Evolutionary conservation across 257 asterid genomes (phyloP).

Genomic region (Rubia yunnanensis): DNA sequence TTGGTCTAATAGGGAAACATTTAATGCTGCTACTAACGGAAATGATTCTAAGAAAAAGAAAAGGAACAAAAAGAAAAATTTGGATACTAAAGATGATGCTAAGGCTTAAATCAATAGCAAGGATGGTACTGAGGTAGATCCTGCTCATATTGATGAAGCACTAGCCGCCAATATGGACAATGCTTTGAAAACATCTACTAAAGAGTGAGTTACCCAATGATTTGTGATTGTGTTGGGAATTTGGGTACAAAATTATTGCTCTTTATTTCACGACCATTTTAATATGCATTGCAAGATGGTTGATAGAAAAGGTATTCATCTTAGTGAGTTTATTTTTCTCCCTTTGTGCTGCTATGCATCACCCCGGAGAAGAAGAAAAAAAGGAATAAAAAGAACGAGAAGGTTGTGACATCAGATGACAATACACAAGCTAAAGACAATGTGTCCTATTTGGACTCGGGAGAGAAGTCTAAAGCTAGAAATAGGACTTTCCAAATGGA

Average conservation of each 20-base stretch:
- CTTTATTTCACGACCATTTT: not conserved
- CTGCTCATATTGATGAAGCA: slow-evolving; percentile 21
- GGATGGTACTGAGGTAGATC: slow-evolving; percentile 4
- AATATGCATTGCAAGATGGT: not conserved
- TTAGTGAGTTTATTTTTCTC: not conserved
- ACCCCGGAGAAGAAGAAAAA: slow-evolving; percentile 42
- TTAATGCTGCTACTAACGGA: slow-evolving; percentile 17
- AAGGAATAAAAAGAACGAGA: slow-evolving; percentile 43
- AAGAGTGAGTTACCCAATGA: slow-evolving; percentile 62
- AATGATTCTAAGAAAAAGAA: slow-evolving; percentile 41
- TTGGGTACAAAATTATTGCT: not conserved
- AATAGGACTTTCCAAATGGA: slow-evolving; percentile 77
- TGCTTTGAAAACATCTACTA: slow-evolving; percentile 31
- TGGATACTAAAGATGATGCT: slow-evolving; percentile 26
- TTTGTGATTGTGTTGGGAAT: not conserved
- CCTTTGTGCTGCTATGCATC: not conserved
- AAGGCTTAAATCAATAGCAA: slow-evolving; percentile 22
- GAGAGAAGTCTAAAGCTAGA: slow-evolving; percentile 41
- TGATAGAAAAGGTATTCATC: not conserved
- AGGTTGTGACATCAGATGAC: slow-evolving; percentile 19
- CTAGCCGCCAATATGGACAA: slow-evolving; percentile 32
- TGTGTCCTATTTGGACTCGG: slow-evolving; percentile 24
- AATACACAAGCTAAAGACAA: slow-evolving; percentile 25
- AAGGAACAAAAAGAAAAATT: slow-evolving; percentile 54
- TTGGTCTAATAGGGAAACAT: slow-evolving; percentile 4